phyloP scores from a whole-genome alignment of 257 asterid genomes.

The Fraxinus cuspidata region DNA sequence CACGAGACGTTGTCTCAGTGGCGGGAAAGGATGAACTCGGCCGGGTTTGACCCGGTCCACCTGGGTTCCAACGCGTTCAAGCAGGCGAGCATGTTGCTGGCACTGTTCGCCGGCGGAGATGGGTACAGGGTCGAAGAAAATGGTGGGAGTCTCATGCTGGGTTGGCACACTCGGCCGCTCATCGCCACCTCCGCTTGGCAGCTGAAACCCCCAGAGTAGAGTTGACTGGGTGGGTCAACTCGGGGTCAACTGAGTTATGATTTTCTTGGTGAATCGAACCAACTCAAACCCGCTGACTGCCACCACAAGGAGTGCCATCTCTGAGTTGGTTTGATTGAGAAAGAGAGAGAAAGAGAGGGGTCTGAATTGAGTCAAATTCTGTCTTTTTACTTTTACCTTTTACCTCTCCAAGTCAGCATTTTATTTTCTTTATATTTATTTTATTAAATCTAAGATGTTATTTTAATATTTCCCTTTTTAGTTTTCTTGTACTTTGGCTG shows the following conservation, averaged over 20 bases:
- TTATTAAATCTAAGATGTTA: constrained; percentile 15
- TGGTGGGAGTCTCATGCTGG: constrained; percentile 79
- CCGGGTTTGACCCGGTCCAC: constrained; percentile 71
- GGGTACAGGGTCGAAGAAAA: constrained; percentile 84
- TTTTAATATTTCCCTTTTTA: constrained; percentile 15
- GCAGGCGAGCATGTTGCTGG: constrained; percentile 84
- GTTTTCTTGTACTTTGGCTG: constrained; percentile 7
- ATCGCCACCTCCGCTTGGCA: constrained; percentile 92
- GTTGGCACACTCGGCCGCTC: constrained; percentile 85
- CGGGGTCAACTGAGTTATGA: background rate
- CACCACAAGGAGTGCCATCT: constrained; percentile 27
- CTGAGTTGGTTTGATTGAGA: constrained; percentile 36
- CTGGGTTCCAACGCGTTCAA: constrained; percentile 85
- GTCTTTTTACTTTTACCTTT: constrained; percentile 50
- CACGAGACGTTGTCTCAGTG: constrained; percentile 81
- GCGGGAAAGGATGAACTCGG: constrained; percentile 58
- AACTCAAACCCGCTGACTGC: constrained; percentile 30
- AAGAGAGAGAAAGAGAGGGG: constrained; percentile 18
- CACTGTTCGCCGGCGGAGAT: constrained; percentile 69
- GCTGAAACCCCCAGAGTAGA: constrained; percentile 32
- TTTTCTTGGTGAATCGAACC: constrained; percentile 18
- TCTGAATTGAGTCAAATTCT: constrained; percentile 56
- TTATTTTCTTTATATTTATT: background rate
- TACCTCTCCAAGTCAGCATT: constrained; percentile 34
- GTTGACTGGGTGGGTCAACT: constrained; percentile 32